phyloP scores from a whole-genome alignment of 2,329 filamentous ascomycete genomes.

The Penicillium sp. region DNA sequence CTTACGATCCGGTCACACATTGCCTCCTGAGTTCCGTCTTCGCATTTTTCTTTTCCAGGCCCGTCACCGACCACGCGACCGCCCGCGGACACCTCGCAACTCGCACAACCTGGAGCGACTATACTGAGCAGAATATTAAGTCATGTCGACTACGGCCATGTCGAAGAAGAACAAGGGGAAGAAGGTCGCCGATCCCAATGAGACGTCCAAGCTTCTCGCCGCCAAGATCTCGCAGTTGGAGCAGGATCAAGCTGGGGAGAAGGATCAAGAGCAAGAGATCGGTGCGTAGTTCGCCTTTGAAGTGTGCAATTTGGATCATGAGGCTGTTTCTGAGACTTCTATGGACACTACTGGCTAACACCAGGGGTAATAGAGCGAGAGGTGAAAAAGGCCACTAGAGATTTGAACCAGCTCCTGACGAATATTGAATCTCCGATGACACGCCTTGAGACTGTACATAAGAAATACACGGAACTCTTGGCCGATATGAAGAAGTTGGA shows the following conservation, averaged over 20 bases:
- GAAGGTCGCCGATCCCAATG: constrained; percentile 81
- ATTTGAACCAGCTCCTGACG: constrained; percentile 80
- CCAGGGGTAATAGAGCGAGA: constrained; percentile 72
- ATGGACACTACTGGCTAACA: constrained; percentile 15
- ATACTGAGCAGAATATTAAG: constrained; percentile 22
- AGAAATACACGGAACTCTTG: constrained; percentile 87
- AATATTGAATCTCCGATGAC: constrained; percentile 91
- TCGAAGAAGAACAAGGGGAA: constrained; percentile 83
- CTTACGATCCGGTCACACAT: constrained; percentile 24
- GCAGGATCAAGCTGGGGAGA: constrained; percentile 88
- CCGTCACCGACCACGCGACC: constrained; percentile 49
- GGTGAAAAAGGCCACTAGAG: constrained; percentile 90
- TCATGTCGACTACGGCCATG: constrained; percentile 55
- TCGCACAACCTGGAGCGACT: constrained; percentile 28
- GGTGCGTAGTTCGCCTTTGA: constrained; percentile 61
- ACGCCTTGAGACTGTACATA: constrained; percentile 88
- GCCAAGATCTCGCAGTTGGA: constrained; percentile 96
- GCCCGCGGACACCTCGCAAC: constrained; percentile 51
- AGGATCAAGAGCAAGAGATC: constrained; percentile 95
- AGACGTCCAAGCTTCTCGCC: constrained; percentile 88
- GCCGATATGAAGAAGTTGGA: constrained; percentile 96
- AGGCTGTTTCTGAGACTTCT: constrained; percentile 24
- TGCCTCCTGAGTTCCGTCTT: constrained; percentile 26
- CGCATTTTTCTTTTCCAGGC: constrained; percentile 43
- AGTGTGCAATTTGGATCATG: constrained; percentile 7